phyloP scores from a whole-genome alignment of 495 filamentous ascomycete species.

The Delitschia confertaspora region DNA sequence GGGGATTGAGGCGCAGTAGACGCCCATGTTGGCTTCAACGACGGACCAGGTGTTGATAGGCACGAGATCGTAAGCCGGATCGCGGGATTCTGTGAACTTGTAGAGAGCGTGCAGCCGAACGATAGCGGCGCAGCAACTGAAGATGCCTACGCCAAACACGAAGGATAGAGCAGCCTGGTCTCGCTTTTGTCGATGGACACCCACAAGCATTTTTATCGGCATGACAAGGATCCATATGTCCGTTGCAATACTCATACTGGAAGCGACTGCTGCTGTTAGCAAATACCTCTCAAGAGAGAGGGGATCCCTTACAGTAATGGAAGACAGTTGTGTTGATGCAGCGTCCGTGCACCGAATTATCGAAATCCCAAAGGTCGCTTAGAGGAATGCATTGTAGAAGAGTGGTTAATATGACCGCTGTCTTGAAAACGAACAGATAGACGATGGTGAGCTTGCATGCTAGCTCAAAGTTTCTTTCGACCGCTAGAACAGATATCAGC shows the following conservation, averaged over 20 bases:
- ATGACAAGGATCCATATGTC: slow-evolving; percentile 46
- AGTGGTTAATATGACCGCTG: slow-evolving; percentile 34
- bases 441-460: slow-evolving; percentile 32
- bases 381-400: slow-evolving; percentile 42
- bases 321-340: slow-evolving; percentile 45
- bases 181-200: slow-evolving; percentile 36
- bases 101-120: slow-evolving; percentile 41
- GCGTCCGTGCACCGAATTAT: slow-evolving; percentile 27
- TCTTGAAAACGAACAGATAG: slow-evolving; percentile 35
- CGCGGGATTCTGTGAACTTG: slow-evolving; percentile 22
- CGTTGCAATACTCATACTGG: slow-evolving; percentile 43
- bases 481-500: not conserved
- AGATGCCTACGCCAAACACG: slow-evolving; percentile 44
- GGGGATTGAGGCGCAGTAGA: slow-evolving; percentile 41
- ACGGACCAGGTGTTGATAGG: slow-evolving; percentile 42
- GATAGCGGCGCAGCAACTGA: slow-evolving; percentile 38
- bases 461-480: slow-evolving; percentile 7
- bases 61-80: slow-evolving; percentile 33
- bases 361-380: slow-evolving; percentile 41
- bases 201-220: slow-evolving; percentile 41
- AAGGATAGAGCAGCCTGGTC: slow-evolving; percentile 42
- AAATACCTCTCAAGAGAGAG: not conserved
- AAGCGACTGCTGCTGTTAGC: slow-evolving; percentile 33
- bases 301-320: slow-evolving; percentile 40
- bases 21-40: slow-evolving; percentile 41